Conservation (phyloP, 768 basidiomycete species). For the Coprinopsis marcescibilis region DNA sequence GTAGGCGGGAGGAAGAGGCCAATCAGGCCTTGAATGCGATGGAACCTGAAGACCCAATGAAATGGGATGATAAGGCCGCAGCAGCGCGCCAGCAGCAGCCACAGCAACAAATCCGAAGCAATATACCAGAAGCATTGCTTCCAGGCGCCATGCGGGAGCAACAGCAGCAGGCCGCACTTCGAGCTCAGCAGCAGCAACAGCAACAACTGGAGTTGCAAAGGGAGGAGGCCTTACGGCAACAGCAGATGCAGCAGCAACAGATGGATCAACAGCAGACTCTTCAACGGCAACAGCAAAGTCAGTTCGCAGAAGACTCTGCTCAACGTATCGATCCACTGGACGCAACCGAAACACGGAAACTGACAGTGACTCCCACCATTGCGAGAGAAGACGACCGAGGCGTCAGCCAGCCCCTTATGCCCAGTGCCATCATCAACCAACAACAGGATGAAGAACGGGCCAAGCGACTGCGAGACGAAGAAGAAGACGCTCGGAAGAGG, state of each 20-base stretch:
- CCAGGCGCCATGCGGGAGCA: constrained; percentile 28
- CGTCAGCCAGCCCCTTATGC: constrained; percentile 27
- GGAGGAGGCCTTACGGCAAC: constrained; percentile 22
- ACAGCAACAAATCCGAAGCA: constrained; percentile 21
- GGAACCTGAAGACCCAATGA: constrained; percentile 81
- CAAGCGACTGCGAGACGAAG: constrained; percentile 46
- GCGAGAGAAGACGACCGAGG: constrained; percentile 45
- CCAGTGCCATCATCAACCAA: constrained; percentile 23
- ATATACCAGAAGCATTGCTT: constrained; percentile 30
- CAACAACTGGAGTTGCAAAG: constrained; percentile 26
- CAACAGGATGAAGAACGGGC: constrained; percentile 31
- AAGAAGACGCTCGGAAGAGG: constrained; percentile 36
- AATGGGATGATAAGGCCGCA: constrained; percentile 74
- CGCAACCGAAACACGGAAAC: constrained; percentile 65
- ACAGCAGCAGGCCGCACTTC: constrained; percentile 24
- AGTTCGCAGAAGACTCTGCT: constrained; percentile 37
- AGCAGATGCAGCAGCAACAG: constrained; percentile 25
- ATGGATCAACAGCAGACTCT: constrained; percentile 25
- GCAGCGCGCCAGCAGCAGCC: constrained; percentile 29
- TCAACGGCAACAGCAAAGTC: constrained; percentile 29
- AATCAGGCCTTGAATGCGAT: constrained; percentile 26
- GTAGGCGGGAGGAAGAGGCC: constrained; percentile 28
- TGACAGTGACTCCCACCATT: constrained; percentile 74
- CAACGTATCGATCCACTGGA: constrained; percentile 57
- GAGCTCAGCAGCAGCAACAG: constrained; percentile 22